Evolutionary conservation across 2,329 filamentous ascomycete genomes (phyloP).

Genomic region (Apiospora marii): DNA sequence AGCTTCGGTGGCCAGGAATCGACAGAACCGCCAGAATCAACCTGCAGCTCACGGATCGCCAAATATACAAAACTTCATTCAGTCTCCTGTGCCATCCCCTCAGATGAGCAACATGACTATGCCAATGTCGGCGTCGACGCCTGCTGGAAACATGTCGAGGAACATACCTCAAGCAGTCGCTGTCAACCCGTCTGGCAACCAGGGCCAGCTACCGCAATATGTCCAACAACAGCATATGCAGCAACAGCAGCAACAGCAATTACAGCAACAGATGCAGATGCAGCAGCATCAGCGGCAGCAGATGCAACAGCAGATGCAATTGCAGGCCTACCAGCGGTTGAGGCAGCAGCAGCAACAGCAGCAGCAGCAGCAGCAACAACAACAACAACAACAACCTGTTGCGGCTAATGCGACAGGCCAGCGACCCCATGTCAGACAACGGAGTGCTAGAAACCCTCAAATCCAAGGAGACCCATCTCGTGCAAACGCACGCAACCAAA

Average conservation of each 20-base stretch:
- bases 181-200: neutral
- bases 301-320: slow-evolving; percentile 24
- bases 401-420: neutral
- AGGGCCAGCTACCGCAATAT: slow-evolving; percentile 29
- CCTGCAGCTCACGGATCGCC: neutral
- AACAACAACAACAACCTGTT: neutral
- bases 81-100: neutral
- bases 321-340: slow-evolving; percentile 1
- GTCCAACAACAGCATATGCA: slow-evolving; percentile 25
- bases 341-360: slow-evolving; percentile 22
- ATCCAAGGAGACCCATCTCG: neutral
- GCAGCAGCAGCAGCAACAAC: slow-evolving; percentile 24
- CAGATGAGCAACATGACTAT: neutral
- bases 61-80: neutral
- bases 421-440: neutral
- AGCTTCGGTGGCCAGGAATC: neutral
- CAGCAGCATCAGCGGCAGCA: neutral
- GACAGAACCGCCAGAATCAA: neutral
- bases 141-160: neutral
- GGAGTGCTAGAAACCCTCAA: neutral
- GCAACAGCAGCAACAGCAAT: slow-evolving; percentile 26
- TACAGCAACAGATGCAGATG: slow-evolving; percentile 26
- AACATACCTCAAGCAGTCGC: neutral
- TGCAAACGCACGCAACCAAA: neutral
- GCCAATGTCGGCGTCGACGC: neutral